phyloP scores from a whole-genome alignment of 2,329 filamentous ascomycete genomes.

The Cordyceps cateniannulata region DNA sequence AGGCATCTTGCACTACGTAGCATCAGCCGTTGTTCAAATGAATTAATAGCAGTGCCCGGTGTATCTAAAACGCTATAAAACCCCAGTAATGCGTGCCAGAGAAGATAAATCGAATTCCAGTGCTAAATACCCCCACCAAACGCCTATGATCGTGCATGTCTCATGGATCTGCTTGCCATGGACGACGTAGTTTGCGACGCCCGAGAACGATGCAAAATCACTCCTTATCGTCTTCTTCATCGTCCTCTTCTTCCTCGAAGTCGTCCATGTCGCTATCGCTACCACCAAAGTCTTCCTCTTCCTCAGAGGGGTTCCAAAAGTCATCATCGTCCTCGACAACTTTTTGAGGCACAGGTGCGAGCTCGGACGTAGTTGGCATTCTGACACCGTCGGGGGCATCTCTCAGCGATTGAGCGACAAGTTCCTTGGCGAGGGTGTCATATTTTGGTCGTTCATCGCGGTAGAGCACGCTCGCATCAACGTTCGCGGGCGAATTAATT shows the following conservation, averaged over 20 bases:
- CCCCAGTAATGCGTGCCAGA: conserved; percentile 3
- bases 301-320: conserved; percentile 74
- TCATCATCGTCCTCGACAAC: conserved; percentile 62
- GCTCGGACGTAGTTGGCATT: conserved; percentile 72
- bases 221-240: conserved; percentile 50
- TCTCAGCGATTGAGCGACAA: conserved; percentile 66
- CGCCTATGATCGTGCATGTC: neutral
- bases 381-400: conserved; percentile 74
- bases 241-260: conserved; percentile 51
- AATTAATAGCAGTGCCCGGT: neutral
- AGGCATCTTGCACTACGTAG: too few species aligned
- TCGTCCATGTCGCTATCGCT: conserved; percentile 63
- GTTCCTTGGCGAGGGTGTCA: conserved; percentile 59
- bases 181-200: neutral
- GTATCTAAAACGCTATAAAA: conserved; percentile 9
- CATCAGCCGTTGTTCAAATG: neutral
- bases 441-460: conserved; percentile 67
- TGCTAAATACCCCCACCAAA: neutral
- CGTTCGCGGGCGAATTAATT: conserved; percentile 88
- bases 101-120: neutral
- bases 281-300: conserved; percentile 72
- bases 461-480: conserved; percentile 83
- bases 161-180: neutral
- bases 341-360: conserved; percentile 54
- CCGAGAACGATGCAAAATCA: conserved; percentile 21